These are phyloP conservation scores for Metarhizium anisopliae DNA, from an alignment of 2,329 filamentous ascomycete species.

Conservation along the genomic window DNA sequence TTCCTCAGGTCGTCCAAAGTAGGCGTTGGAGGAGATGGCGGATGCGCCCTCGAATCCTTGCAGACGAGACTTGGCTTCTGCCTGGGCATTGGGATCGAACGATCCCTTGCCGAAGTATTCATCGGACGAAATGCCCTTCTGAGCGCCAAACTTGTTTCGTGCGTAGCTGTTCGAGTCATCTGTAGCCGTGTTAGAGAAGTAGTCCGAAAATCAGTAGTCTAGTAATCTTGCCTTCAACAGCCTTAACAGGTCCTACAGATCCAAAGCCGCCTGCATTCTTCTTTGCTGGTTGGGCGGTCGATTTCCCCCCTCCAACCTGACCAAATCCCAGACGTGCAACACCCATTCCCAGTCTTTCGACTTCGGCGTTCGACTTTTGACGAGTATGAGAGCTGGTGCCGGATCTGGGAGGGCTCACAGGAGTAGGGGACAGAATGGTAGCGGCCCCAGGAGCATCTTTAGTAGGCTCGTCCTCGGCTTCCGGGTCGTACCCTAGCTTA, in stretches of 20 bases:
- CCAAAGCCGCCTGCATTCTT: slow-evolving; percentile 84
- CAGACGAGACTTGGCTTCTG: slow-evolving; percentile 79
- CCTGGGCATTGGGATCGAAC: slow-evolving; percentile 71
- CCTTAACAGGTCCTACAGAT: slow-evolving; percentile 67
- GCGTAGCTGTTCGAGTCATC: slow-evolving; percentile 77
- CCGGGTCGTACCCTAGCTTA: slow-evolving; percentile 90
- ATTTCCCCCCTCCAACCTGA: slow-evolving; percentile 60
- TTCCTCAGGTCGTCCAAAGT: slow-evolving; percentile 90
- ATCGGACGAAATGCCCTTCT: slow-evolving; percentile 96
- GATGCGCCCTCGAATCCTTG: slow-evolving; percentile 89
- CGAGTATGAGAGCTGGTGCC: slow-evolving; percentile 47
- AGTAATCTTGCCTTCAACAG: slow-evolving; percentile 51
- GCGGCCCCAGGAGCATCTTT: slow-evolving; percentile 43
- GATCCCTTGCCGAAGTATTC: slow-evolving; percentile 93
- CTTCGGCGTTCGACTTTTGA: slow-evolving; percentile 63
- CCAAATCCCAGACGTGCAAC: slow-evolving; percentile 80
- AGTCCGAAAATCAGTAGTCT: neutral
- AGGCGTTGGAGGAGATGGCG: slow-evolving; percentile 90
- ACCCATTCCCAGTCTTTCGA: slow-evolving; percentile 86
- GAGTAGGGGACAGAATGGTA: slow-evolving; percentile 63
- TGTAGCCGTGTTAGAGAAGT: slow-evolving; percentile 16
- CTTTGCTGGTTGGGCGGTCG: slow-evolving; percentile 43
- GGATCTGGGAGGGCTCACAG: slow-evolving; percentile 56
- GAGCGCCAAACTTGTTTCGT: slow-evolving; percentile 76
- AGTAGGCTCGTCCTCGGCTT: slow-evolving; percentile 60